Conservation (phyloP, 1,284 basidiomycete genomes). For the Microstroma glucosiphilum region DNA sequence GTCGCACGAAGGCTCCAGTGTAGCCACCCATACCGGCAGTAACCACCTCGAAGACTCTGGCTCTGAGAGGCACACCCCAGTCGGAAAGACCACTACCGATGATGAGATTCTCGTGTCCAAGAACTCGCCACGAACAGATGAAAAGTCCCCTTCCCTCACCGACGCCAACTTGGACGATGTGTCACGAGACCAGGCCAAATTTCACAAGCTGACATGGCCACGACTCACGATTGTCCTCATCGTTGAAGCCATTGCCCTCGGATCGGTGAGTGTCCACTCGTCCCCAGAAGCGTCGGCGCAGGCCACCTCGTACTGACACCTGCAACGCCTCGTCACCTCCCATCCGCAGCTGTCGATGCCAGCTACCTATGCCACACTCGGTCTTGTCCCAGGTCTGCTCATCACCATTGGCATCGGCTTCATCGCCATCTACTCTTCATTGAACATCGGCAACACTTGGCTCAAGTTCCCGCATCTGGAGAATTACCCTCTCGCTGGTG, state of each 20-base stretch:
- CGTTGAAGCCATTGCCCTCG: conserved; percentile 42
- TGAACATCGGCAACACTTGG: conserved; percentile 34
- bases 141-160: too few species aligned
- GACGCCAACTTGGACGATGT: too few species aligned
- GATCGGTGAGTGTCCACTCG: conserved; percentile 19
- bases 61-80: too few species aligned
- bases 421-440: conserved; percentile 36
- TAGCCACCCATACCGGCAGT: too few species aligned
- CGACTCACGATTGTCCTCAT: conserved; percentile 36
- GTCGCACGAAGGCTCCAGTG: too few species aligned
- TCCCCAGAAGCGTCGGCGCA: conserved; percentile 19
- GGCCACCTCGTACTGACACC: not conserved
- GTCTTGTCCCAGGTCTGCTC: conserved; percentile 37
- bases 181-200: conserved; percentile 16
- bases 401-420: conserved; percentile 29
- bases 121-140: too few species aligned
- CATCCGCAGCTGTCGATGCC: not conserved
- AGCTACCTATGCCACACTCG: conserved; percentile 31
- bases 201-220: conserved; percentile 36
- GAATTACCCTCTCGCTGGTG: conserved; percentile 21
- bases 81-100: too few species aligned
- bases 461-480: conserved; percentile 31
- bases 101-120: too few species aligned
- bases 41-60: too few species aligned
- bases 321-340: not conserved